Base-by-base conservation (phyloP, 371 early-diverging fungal genomes). In the Rhizomucor pusillus region DNA sequence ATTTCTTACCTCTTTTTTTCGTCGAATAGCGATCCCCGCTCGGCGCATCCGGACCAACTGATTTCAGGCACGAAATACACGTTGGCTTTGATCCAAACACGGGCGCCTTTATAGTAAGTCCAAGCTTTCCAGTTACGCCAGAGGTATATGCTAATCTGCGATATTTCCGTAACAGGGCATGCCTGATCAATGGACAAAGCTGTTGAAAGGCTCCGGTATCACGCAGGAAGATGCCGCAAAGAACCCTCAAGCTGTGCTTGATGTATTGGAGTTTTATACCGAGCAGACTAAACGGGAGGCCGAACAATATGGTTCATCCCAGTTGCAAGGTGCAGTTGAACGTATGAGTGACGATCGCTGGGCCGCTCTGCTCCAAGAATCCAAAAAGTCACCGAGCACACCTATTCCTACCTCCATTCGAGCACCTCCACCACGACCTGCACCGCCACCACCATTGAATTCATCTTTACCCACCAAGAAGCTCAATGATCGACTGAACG, bases 211-310 rank as follows among this genome's bases (percentile, higher is more conserved):
- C 33, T 94, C 95, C 18, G 90, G 88, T 52, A 95, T 97, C 60
- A 92, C 95, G 25, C 86, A 92, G 60, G 95, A 97, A 66, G 98
- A 97, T 69, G 94, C 93, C 56, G 86, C 90, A 47, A 92, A 91
- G 75, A 92, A 97, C 66, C 98, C 98, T 12, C 95, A 95, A 68
- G 95, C 96, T n/a, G 97, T 98, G 44, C 70, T 97, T 40, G 96
- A 96, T 62, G 97, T 94, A 23, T 79, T 97, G 37, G 95, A 95
- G 63, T 98, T 97, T 69, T 98, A 96, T 73, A 93, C 97, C 13
- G 93, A 92, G 65, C 82, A 85, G 58, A 78, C 81, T 36, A 73
- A 77, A 52, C 61, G 78, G 24, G 80, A 83, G 52, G 69, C 72
- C 47, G 76, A 71, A 43, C 73, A 72, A n/a, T 57, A 45, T 50